These are phyloP conservation scores for Davidsoniella virescens DNA, from an alignment of 2,329 filamentous ascomycete genomes.

Conservation along the genomic window DNA sequence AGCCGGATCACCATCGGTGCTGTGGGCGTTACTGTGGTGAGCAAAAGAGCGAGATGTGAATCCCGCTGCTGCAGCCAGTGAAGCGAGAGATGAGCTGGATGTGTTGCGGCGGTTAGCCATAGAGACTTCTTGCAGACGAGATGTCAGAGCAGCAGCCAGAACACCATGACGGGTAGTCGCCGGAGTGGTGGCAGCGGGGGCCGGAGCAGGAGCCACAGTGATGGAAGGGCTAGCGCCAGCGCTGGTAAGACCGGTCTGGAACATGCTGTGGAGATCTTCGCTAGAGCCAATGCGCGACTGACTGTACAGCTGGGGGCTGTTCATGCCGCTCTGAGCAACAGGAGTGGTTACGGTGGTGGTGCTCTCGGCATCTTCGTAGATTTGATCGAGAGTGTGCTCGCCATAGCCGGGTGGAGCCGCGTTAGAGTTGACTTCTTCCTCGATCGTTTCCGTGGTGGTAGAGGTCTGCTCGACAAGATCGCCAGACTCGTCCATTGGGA, in stretches of 20 bases:
- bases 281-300: slow-evolving; percentile 59
- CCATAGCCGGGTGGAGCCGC: slow-evolving; percentile 87
- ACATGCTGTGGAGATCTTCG: slow-evolving; percentile 52
- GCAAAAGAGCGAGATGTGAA: slow-evolving; percentile 18
- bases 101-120: slow-evolving; percentile 30
- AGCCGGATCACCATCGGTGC: slow-evolving; percentile 29
- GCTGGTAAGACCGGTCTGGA: slow-evolving; percentile 26
- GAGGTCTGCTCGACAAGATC: slow-evolving; percentile 49
- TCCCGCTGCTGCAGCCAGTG: slow-evolving; percentile 28
- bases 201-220: slow-evolving; percentile 6
- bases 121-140: slow-evolving; percentile 53
- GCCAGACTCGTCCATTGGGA: slow-evolving; percentile 76
- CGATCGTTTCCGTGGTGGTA: slow-evolving; percentile 19
- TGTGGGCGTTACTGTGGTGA: slow-evolving; percentile 17
- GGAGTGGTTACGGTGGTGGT: slow-evolving; percentile 66
- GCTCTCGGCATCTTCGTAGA: slow-evolving; percentile 71
- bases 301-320: slow-evolving; percentile 55
- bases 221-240: slow-evolving; percentile 16
- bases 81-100: slow-evolving; percentile 29
- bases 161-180: slow-evolving; percentile 12
- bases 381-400: slow-evolving; percentile 72
- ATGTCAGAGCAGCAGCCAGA: slow-evolving; percentile 33
- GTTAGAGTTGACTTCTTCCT: slow-evolving; percentile 33
- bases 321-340: slow-evolving; percentile 52
- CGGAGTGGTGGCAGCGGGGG: slow-evolving; percentile 1